These are phyloP conservation scores for Backusella sp. DNA, from an alignment of 192 early-diverging fungal species.

Conservation along the genomic window DNA sequence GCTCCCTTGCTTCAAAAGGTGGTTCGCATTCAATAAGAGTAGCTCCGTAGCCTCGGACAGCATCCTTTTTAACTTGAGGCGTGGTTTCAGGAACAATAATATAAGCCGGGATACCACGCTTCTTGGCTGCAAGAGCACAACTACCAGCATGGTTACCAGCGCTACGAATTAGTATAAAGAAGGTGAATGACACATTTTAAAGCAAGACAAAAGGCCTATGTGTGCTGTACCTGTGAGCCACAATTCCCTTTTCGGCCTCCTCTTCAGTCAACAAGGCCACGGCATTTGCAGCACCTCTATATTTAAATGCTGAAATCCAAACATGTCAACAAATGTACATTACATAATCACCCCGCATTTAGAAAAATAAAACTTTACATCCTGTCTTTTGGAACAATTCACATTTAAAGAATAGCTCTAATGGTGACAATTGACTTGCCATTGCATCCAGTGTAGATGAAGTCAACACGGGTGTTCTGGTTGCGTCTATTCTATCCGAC, in stretches of 20 bases:
- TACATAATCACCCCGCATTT: not conserved
- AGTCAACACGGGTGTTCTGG: constrained; percentile 48
- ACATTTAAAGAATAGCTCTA: constrained; percentile 53
- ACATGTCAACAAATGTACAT: not conserved
- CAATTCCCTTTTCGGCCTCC: constrained; percentile 38
- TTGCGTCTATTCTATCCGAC: constrained; percentile 37
- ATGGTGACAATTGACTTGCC: not conserved
- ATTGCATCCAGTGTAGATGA: constrained; percentile 35
- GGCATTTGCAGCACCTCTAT: constrained; percentile 58
- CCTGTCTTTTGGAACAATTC: constrained; percentile 49
- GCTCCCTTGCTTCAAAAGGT: constrained; percentile 39
- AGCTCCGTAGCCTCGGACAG: constrained; percentile 55
- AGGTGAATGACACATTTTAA: not conserved
- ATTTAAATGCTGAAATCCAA: constrained; percentile 47
- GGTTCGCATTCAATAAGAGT: constrained; percentile 50
- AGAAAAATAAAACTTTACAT: constrained; percentile 17
- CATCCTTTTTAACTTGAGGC: constrained; percentile 45
- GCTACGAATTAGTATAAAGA: not conserved
- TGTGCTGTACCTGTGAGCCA: constrained; percentile 36
- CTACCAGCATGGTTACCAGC: constrained; percentile 56
- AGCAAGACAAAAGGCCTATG: not conserved
- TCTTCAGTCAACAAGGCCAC: constrained; percentile 25
- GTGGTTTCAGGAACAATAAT: constrained; percentile 50
- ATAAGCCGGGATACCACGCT: constrained; percentile 38
- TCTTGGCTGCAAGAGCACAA: constrained; percentile 50